Percentiles rank a stretch among this genome's conserved stretches.
Evolutionary conservation across 495 filamentous ascomycete species (phyloP).

Genomic region (Trichoderma erinaceum): DNA sequence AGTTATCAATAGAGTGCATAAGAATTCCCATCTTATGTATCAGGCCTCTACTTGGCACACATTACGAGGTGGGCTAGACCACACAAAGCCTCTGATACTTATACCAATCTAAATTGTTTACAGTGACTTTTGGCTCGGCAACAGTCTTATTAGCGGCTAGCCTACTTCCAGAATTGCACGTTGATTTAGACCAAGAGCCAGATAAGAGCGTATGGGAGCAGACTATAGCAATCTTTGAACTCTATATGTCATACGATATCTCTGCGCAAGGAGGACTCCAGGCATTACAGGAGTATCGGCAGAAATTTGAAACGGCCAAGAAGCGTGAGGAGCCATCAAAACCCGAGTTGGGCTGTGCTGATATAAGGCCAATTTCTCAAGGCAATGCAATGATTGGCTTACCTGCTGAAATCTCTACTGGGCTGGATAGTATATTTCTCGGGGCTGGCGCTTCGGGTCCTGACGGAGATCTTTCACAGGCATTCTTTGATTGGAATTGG

Average conservation of each 20-base stretch:
- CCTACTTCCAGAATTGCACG: background rate
- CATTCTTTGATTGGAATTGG: constrained; percentile 5
- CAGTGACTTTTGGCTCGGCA: background rate
- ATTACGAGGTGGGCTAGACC: background rate
- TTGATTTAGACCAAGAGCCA: background rate
- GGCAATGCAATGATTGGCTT: background rate
- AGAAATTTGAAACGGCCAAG: constrained; percentile 1
- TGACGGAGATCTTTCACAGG: background rate
- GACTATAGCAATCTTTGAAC: background rate
- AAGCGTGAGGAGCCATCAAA: background rate
- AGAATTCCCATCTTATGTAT: background rate
- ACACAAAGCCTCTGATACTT: background rate
- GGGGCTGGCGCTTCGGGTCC: background rate
- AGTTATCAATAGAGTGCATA: background rate
- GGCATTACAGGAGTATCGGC: background rate
- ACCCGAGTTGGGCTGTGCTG: background rate
- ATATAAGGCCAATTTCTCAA: background rate
- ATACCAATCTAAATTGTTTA: background rate
- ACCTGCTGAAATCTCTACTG: background rate
- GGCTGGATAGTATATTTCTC: background rate
- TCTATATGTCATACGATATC: background rate
- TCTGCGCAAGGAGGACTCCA: background rate
- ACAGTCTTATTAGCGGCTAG: background rate
- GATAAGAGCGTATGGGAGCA: background rate
- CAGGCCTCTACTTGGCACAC: background rate